Conservation (phyloP, 768 basidiomycete genomes). For the Tricholoma furcatifolium region DNA sequence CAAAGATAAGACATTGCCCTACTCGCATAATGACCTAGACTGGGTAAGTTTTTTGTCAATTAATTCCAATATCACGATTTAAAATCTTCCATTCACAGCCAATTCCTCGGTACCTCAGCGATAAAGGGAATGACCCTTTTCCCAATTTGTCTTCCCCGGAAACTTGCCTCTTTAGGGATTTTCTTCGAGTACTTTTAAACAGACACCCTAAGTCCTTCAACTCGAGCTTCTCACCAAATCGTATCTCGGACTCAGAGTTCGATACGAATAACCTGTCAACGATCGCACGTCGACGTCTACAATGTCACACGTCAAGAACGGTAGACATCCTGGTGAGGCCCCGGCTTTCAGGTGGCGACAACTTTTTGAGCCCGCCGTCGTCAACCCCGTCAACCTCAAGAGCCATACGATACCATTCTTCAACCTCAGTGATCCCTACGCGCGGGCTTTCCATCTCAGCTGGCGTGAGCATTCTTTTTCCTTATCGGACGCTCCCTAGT, state of each 20-base stretch:
- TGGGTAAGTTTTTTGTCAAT: no score
- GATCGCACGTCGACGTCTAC: no score
- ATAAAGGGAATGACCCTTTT: neutral
- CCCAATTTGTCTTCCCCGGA: no score
- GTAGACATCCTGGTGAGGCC: slow-evolving; percentile 1
- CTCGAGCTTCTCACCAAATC: neutral
- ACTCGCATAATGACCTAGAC: no score
- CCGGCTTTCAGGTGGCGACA: slow-evolving; percentile 31
- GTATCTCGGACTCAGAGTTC: neutral
- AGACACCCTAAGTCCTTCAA: neutral
- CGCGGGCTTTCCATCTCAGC: slow-evolving; percentile 48
- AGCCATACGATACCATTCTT: slow-evolving; percentile 51
- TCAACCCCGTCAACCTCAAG: slow-evolving; percentile 54
- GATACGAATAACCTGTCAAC: neutral
- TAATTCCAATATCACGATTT: no score
- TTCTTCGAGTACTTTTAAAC: neutral
- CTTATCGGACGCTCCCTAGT: neutral
- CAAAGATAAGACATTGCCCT: neutral
- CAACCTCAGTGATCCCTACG: slow-evolving; percentile 45
- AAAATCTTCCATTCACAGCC: neutral
- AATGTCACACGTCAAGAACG: neutral
- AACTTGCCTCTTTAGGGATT: neutral
- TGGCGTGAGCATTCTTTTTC: slow-evolving; percentile 21
- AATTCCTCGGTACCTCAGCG: neutral
- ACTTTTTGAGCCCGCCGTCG: slow-evolving; percentile 31